Base-by-base conservation (phyloP, 768 basidiomycete genomes). In the Naganishia randhawae region DNA sequence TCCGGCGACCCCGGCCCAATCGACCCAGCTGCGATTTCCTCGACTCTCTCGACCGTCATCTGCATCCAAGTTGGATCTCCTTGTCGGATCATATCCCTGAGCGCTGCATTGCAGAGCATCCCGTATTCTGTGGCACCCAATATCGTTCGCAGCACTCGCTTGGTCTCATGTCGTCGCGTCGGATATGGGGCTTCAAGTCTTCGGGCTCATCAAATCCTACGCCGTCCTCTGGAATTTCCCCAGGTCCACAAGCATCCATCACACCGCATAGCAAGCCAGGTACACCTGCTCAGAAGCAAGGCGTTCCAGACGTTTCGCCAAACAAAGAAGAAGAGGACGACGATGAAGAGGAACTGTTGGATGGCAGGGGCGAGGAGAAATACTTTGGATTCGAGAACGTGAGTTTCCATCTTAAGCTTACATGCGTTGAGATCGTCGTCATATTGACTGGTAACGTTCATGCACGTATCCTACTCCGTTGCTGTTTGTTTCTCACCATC, bases 311-410 rank as follows among this genome's bases (percentile, higher is more conserved):
- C 33, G 57, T 61, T 11, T 61, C 57, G 1, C 50, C 50, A 52
- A 51, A 53, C 48, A 41, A 41, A 39, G 51, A 35, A 37, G 42
- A 73, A 69, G 41, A 71, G 71, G 71, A 68, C 27, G 67, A 51
- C 19, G 72, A 72, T 22, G 76, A 77, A 37, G 72, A 74, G n/a
- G 81, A 82, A 62, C 57, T 78, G 0, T 73, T 81, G 63, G 57
- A 61, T 14, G 57, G 57, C 29, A n/a, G 57, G 9, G 57, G 57
- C 35, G 57, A 61, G 37, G 57, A 61, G 22, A 17, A 35, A 9
- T 61, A 61, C 17, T 95, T 94, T 83, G 95, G 95, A n/a, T 83
- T 96, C 63, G 95, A 96, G 84, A 98, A 98, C 80, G 92, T 94
- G 79, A 76, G 92, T 85, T 22, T 27, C 3, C 57, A 7, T n/a